These are phyloP conservation scores for Colletotrichum tofieldiae DNA, from an alignment of 2,329 filamentous ascomycete species.

Conservation along the genomic window DNA sequence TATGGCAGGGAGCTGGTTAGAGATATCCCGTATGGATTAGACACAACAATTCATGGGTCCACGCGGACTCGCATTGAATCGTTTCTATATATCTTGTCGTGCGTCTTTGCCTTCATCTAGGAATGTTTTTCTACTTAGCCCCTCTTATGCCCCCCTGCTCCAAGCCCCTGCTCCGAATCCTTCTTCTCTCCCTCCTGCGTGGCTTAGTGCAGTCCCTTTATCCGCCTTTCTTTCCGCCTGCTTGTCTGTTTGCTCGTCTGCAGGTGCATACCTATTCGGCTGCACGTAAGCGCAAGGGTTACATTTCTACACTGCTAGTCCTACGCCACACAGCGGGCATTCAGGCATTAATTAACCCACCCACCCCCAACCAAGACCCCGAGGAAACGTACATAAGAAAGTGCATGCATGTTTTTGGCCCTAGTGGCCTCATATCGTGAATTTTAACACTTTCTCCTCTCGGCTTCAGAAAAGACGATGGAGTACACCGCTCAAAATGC, in stretches of 20 bases:
- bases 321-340: not conserved
- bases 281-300: not conserved
- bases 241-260: not conserved
- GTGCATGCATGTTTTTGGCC: no score
- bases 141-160: no score
- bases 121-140: not conserved
- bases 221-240: not conserved
- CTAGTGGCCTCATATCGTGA: no score
- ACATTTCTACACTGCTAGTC: no score
- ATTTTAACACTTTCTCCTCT: not conserved
- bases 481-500: not conserved
- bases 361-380: not conserved
- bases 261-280: not conserved
- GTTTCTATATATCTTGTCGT: not conserved
- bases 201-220: no score
- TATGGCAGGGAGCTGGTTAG: not conserved
- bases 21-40: not conserved
- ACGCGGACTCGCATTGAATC: rapidly evolving
- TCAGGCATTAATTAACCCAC: not conserved
- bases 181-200: no score
- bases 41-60: no score
- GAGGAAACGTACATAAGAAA: not conserved
- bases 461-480: not conserved
- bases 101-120: no score
- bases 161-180: not conserved